Evolutionary conservation across 371 early-diverging fungal species (phyloP).

Genomic region (Lichtheimia hyalospora): DNA sequence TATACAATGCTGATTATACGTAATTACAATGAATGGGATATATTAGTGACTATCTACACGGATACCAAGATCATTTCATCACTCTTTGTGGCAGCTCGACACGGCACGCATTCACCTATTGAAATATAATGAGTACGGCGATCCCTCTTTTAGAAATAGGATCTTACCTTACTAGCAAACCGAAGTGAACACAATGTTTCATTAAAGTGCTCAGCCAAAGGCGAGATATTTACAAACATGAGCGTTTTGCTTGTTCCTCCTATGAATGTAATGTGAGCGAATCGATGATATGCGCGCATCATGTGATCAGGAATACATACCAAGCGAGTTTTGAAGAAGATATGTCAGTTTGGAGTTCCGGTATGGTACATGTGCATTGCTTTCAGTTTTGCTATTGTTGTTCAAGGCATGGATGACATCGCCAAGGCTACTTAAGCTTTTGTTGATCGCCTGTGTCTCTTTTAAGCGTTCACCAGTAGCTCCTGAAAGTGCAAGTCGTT

Average conservation of each 20-base stretch:
- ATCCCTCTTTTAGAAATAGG: background rate
- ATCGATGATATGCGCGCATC: background rate
- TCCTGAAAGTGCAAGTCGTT: slow-evolving; percentile 84
- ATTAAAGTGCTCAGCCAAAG: slow-evolving; percentile 65
- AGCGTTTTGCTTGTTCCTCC: slow-evolving; percentile 94
- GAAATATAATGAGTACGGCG: background rate
- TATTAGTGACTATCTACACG: background rate
- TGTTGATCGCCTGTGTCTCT: slow-evolving; percentile 98
- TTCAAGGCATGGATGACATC: slow-evolving; percentile 93
- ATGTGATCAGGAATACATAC: slow-evolving; percentile 20
- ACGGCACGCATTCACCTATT: slow-evolving; percentile 61
- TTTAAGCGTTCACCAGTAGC: slow-evolving; percentile 90
- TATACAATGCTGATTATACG: too few relatives aligned
- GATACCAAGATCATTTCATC: background rate
- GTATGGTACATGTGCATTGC: slow-evolving; percentile 86
- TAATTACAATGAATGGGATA: too few relatives aligned
- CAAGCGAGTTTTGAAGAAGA: slow-evolving; percentile 88
- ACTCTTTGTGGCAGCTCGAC: slow-evolving; percentile 61
- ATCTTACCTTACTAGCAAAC: slow-evolving; percentile 90
- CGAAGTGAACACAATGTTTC: slow-evolving; percentile 94
- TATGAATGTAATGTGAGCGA: slow-evolving; percentile 5
- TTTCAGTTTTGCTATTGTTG: slow-evolving; percentile 58
- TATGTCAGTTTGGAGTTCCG: slow-evolving; percentile 97
- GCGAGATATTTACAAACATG: slow-evolving; percentile 98
- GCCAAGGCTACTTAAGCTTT: slow-evolving; percentile 87